Evolutionary conservation across 2,329 filamentous ascomycete genomes (phyloP), one percentile per base, ranked within the genome.

Genomic region (Coniochaeta sp.): DNA sequence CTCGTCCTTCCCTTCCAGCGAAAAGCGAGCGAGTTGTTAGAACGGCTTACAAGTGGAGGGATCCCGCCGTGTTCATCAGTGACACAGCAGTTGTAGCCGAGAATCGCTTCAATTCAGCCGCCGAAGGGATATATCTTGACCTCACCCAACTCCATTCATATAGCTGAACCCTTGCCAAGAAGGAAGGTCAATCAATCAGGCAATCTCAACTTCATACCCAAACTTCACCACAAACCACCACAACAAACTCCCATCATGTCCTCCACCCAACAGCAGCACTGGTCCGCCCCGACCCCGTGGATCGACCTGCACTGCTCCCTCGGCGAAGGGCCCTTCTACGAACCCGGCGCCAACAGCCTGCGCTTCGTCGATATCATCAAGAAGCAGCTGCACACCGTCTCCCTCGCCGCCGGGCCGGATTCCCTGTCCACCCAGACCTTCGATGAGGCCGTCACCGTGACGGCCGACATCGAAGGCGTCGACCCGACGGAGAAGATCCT

Each of bases 281-380:
- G 78, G 79, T 70, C 69, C 51, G 73, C 76, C 56, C 70, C 64
- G 42, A 64, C 75, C 66, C 77, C 78, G 6, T 82, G 78, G 69
- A 74, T 91, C 55, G 72, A 83, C 58, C 69, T 81, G 51, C 76
- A 81, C 57, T 89, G 86, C 70, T 73, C 71, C 13, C 77, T 91
- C 27, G 86, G 85, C 57, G 88, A 92, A 68, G 88, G 80, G 0
- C 87, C 87, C 1, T 89, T 83, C 70, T 89, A 83, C 71, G 86
- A 91, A 66, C 72, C 77, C 53, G 71, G 71, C 20, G 82, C 78
- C 49, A 78, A 87, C 65, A 77, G 74, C 46, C 71, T 92, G 53
- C 86, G 88, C 57, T 91, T 90, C 66, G 82, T 91, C 55, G 91
- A 96, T 69, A 91, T 96, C 69, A 86, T 85, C 67, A 82, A 86